Evolutionary conservation across 495 filamentous ascomycete species (phyloP).

Genomic region (Cladorrhinum samala): DNA sequence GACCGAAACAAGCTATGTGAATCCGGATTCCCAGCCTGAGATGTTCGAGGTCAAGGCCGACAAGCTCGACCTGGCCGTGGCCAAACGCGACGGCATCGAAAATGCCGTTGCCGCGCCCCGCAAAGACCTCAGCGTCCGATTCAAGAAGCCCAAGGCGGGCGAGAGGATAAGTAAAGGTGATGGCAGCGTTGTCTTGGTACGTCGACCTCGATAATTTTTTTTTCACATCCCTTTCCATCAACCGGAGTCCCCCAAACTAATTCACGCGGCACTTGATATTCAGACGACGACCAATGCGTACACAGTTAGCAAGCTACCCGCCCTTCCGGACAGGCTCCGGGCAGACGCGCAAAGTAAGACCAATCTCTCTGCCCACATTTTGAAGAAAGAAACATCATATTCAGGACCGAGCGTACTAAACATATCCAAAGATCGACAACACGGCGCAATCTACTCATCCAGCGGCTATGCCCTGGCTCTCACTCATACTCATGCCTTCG

Average conservation of each 20-base stretch:
- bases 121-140: conserved; percentile 56
- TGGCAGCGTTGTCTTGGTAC: conserved; percentile 57
- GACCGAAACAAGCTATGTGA: conserved; percentile 47
- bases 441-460: conserved; percentile 59
- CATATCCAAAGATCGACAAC: conserved; percentile 40
- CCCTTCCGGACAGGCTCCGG: conserved; percentile 67
- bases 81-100: conserved; percentile 42
- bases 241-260: conserved; percentile 13
- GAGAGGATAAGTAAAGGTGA: conserved; percentile 54
- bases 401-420: conserved; percentile 14
- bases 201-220: conserved; percentile 19
- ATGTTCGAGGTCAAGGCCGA: conserved; percentile 44
- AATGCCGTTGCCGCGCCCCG: conserved; percentile 27
- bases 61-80: conserved; percentile 33
- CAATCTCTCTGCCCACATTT: conserved; percentile 24
- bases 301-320: conserved; percentile 75
- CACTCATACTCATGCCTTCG: conserved; percentile 70
- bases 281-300: conserved; percentile 86
- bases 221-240: neutral
- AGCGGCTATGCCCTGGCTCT: conserved; percentile 71
- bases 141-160: conserved; percentile 49
- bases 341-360: conserved; percentile 53
- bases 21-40: conserved; percentile 40
- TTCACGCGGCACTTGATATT: conserved; percentile 31
- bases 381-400: conserved; percentile 1